Evolutionary conservation across 2,329 filamentous ascomycete species (phyloP), one percentile per base, ranked within the genome.

Genomic region (Hymenoscyphus fructigenus): DNA sequence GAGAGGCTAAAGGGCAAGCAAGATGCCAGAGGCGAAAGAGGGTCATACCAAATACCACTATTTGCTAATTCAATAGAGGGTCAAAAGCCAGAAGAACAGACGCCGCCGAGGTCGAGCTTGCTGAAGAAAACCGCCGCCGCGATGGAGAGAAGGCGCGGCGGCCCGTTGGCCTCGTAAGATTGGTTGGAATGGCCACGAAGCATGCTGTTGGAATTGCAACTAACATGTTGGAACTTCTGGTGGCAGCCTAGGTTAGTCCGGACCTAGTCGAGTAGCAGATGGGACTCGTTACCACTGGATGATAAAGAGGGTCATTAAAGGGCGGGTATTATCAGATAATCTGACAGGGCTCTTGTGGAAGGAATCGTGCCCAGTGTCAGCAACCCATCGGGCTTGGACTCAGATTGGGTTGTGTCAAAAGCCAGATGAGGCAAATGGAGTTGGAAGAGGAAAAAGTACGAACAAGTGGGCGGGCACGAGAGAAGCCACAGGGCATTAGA

Each of bases 271-370:
- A 57, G 14, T 57, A 57, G 26, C 53, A 17, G 7, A 15, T 29
- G 28, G 20, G 26, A 57, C 12, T 32, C 26, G 29, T 12, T 28
- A 57, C 26, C 53, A 32, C 53, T 57, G 53, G 53, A 28, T 57
- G 53, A 23, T 57, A n/a, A 15, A 57, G 29, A 34, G 26, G 53
- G 53, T 15, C 23, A 28, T 32, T 34, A n/a, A 6, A 32, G 20
- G 44, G 44, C 20, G 44, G 44, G 44, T 50, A 50, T 50, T 26
- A 50, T 50, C 44, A 50, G 44, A 50, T 50, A 50, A 50, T 50
- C 44, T 3, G n/a, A 50, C 44, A 50, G 44, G 44, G n/a, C 44
- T 50, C n/a, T 23, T 26, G 44, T 50, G 44, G 44, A 50, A 23
- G 44, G 44, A 50, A 50, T 50, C 5, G 44, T 15, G 7, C n/a